These are phyloP conservation scores for Talaromyces atroroseus DNA, from an alignment of 2,329 filamentous ascomycete species.

Conservation along the genomic window DNA sequence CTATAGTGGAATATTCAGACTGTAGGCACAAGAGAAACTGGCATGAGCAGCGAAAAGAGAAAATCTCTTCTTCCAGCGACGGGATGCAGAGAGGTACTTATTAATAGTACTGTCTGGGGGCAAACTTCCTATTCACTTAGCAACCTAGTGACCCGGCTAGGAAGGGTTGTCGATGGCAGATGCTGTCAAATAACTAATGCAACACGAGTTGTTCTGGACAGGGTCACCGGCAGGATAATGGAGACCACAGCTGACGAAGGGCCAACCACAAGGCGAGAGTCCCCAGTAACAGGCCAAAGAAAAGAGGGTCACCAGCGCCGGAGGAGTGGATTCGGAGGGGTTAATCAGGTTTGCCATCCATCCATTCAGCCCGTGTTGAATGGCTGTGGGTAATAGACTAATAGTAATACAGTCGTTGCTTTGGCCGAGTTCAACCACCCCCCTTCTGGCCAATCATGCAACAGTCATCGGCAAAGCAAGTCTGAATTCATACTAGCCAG, in stretches of 20 bases:
- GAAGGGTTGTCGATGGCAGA: neutral
- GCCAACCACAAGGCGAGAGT: constrained; percentile 7
- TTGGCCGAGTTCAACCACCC: neutral
- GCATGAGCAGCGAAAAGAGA: neutral
- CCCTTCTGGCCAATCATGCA: neutral
- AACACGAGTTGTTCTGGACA: neutral
- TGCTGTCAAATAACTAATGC: neutral
- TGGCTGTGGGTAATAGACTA: neutral
- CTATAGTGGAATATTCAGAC: neutral
- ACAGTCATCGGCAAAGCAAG: neutral
- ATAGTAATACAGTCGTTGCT: neutral
- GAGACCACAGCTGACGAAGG: neutral
- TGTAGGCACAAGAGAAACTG: neutral
- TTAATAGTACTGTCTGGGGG: constrained; percentile 4
- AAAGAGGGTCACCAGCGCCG: constrained; percentile 4
- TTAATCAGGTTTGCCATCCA: constrained; percentile 6
- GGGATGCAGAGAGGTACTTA: neutral
- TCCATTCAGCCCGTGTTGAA: neutral
- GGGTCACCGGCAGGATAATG: neutral
- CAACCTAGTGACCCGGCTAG: neutral
- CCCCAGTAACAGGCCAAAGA: neutral
- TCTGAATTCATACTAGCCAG: neutral
- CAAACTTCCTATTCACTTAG: neutral
- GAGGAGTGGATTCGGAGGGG: constrained; percentile 6
- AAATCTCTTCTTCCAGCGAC: neutral